These are phyloP conservation scores for Ilyonectria mors-panacis DNA, from an alignment of 2,329 filamentous ascomycete genomes.

Conservation along the genomic window DNA sequence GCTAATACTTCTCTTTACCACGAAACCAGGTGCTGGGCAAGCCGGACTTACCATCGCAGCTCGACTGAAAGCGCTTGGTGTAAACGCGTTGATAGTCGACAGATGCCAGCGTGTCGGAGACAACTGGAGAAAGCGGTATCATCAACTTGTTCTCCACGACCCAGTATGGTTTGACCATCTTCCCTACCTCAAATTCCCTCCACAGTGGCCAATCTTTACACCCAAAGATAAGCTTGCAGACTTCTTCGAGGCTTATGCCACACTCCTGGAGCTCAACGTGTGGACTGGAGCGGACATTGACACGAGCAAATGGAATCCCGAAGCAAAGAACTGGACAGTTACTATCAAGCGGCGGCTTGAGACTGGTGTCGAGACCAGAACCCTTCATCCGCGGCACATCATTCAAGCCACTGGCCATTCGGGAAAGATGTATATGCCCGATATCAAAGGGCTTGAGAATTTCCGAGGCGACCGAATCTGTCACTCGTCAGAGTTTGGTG, in stretches of 20 bases:
- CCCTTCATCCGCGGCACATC: constrained; percentile 73
- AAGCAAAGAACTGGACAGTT: constrained; percentile 68
- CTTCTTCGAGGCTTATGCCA: constrained; percentile 77
- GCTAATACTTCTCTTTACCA: not conserved
- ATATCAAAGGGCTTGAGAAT: constrained; percentile 53
- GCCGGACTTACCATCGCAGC: constrained; percentile 71
- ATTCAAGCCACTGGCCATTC: constrained; percentile 77
- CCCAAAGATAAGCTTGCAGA: constrained; percentile 80
- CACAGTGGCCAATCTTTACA: constrained; percentile 79
- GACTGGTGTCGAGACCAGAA: constrained; percentile 64
- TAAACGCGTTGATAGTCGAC: constrained; percentile 71
- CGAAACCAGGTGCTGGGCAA: constrained; percentile 68
- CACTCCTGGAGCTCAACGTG: constrained; percentile 76
- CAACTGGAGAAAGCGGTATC: constrained; percentile 75
- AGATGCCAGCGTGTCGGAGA: constrained; percentile 71
- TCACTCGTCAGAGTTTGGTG: constrained; percentile 72
- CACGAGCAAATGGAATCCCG: constrained; percentile 65
- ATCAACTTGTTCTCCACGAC: constrained; percentile 78
- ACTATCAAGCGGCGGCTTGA: constrained; percentile 60
- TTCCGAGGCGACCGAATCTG: constrained; percentile 73
- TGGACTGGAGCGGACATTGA: constrained; percentile 70
- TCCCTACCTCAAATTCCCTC: constrained; percentile 76
- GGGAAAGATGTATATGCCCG: constrained; percentile 73
- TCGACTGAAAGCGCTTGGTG: constrained; percentile 70
- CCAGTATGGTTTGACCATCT: constrained; percentile 74